phyloP scores from a whole-genome alignment of 2,329 filamentous ascomycete genomes.

The Daldinia sp. region DNA sequence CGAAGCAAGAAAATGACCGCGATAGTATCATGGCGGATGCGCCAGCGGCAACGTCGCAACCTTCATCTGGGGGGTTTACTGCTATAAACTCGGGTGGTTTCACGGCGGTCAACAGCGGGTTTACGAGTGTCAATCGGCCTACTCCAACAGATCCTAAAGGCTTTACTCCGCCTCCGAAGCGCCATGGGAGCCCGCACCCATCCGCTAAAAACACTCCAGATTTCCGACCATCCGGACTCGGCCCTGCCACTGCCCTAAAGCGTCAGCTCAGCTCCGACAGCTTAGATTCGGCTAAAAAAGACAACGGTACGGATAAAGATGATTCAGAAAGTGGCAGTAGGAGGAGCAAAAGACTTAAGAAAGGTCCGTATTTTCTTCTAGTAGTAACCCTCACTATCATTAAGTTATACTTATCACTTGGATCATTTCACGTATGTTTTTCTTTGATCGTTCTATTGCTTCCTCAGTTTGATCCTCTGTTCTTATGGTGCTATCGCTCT shows the following conservation, averaged over 20 bases:
- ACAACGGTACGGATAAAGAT: slow-evolving; percentile 62
- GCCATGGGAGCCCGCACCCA: slow-evolving; percentile 70
- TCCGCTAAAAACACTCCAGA: slow-evolving; percentile 76
- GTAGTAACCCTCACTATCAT: background rate
- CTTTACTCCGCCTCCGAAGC: slow-evolving; percentile 71
- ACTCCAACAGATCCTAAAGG: slow-evolving; percentile 63
- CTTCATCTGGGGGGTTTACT: slow-evolving; percentile 69
- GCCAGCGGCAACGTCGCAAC: slow-evolving; percentile 54
- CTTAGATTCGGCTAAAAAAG: slow-evolving; percentile 62
- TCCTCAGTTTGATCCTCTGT: background rate
- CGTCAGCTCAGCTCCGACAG: slow-evolving; percentile 76
- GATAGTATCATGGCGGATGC: slow-evolving; percentile 64
- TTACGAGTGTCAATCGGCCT: slow-evolving; percentile 74
- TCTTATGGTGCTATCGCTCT: background rate
- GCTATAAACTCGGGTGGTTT: slow-evolving; percentile 72
- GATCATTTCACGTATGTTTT: background rate
- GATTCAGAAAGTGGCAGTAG: slow-evolving; percentile 77
- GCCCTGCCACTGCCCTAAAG: slow-evolving; percentile 75
- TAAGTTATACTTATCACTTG: background rate
- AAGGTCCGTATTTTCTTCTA: slow-evolving; percentile 66
- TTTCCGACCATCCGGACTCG: slow-evolving; percentile 66
- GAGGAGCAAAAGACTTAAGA: slow-evolving; percentile 92
- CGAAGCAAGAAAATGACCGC: slow-evolving; percentile 61
- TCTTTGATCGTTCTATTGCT: background rate
- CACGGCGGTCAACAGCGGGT: slow-evolving; percentile 78